These are phyloP conservation scores for Boletus bicolor DNA, from an alignment of 768 basidiomycete genomes.

Conservation along the genomic window DNA sequence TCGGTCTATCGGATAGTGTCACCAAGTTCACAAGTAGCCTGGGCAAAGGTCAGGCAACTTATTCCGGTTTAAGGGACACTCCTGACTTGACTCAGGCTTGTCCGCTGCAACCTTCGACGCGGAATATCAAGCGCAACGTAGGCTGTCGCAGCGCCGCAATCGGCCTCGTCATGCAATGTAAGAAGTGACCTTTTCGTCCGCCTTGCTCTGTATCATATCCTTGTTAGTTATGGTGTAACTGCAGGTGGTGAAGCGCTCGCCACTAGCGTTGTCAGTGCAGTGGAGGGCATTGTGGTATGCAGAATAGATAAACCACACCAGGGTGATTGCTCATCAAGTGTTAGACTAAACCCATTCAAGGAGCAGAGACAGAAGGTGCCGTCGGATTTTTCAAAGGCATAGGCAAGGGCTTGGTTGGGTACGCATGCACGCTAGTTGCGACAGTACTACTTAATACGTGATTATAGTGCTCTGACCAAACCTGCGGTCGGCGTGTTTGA, in stretches of 20 bases:
- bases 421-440: slow-evolving; percentile 6
- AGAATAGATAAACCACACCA: slow-evolving; percentile 4
- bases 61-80: neutral
- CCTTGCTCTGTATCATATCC: neutral
- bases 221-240: slow-evolving; percentile 83
- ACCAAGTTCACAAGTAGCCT: slow-evolving; percentile 98
- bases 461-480: slow-evolving; percentile 81
- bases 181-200: slow-evolving; percentile 19
- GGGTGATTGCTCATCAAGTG: slow-evolving; percentile 3
- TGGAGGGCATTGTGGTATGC: slow-evolving; percentile 89
- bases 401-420: slow-evolving; percentile 96
- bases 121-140: slow-evolving; percentile 87
- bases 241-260: slow-evolving; percentile 94
- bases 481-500: slow-evolving; percentile 97
- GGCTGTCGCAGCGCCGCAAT: slow-evolving; percentile 88
- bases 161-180: slow-evolving; percentile 95
- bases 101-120: slow-evolving; percentile 96
- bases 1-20: slow-evolving; percentile 91
- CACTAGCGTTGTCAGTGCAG: slow-evolving; percentile 89
- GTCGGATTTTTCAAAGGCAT: slow-evolving; percentile 97
- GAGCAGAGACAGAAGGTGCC: slow-evolving; percentile 91
- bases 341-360: slow-evolving; percentile 95
- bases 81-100: slow-evolving; percentile 53
- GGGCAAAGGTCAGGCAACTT: slow-evolving; percentile 69
- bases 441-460: neutral